phyloP scores from a whole-genome alignment of 2,329 filamentous ascomycete genomes.

The Ophiostoma ips region DNA sequence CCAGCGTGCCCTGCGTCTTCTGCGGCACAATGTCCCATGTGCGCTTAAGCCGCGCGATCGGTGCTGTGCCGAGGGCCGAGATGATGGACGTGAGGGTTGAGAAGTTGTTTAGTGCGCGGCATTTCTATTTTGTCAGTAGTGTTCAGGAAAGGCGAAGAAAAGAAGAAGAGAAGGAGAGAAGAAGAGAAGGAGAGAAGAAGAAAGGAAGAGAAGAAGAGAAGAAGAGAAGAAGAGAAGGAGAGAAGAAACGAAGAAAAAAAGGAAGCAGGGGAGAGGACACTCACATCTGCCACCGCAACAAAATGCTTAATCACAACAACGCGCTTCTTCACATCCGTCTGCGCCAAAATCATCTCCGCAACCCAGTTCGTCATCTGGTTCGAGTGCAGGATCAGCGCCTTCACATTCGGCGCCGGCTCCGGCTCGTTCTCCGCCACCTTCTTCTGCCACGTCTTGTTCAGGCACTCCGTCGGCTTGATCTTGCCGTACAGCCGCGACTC shows the following conservation, averaged over 20 bases:
- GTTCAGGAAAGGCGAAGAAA: no score
- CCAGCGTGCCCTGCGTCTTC: constrained; percentile 64
- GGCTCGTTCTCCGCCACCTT: constrained; percentile 70
- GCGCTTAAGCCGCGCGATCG: constrained; percentile 81
- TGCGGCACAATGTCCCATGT: constrained; percentile 92
- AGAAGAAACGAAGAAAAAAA: no score
- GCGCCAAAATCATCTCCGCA: constrained; percentile 93
- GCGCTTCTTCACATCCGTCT: constrained; percentile 87
- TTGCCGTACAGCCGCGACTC: constrained; percentile 91
- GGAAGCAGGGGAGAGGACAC: constrained; percentile 19
- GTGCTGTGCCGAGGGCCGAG: constrained; percentile 84
- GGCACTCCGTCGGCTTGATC: constrained; percentile 87
- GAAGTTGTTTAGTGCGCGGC: constrained; percentile 85
- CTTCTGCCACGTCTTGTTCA: constrained; percentile 99
- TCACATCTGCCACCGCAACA: constrained; percentile 85
- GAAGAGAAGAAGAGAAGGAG: no score
- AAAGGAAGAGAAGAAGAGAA: no score
- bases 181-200: no score
- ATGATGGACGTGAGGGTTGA: constrained; percentile 97
- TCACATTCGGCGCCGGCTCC: constrained; percentile 85
- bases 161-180: background rate
- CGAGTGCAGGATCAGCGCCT: constrained; percentile 90
- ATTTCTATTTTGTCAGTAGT: constrained; percentile 52
- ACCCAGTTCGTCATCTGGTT: constrained; percentile 99
- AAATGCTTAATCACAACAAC: constrained; percentile 98